phyloP scores from a whole-genome alignment of 768 basidiomycete genomes.

The Lepiota brunneoincarnata region DNA sequence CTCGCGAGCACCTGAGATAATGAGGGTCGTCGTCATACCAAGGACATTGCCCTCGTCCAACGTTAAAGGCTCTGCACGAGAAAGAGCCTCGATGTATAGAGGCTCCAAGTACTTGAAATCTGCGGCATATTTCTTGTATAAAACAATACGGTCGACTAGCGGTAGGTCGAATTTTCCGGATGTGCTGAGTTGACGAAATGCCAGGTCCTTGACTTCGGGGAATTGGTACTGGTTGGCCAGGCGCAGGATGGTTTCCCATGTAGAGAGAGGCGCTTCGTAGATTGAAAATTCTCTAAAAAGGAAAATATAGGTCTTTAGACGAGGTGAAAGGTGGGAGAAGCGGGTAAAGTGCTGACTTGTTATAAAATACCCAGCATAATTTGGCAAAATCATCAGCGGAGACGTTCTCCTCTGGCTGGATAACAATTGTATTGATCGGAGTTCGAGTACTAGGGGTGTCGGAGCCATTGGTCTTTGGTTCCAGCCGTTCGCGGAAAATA shows the following conservation, averaged over 20 bases:
- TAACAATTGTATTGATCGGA: not conserved
- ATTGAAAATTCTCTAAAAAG: constrained; percentile 51
- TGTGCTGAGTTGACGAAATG: constrained; percentile 33
- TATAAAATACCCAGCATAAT: not conserved
- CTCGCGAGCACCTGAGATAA: constrained; percentile 52
- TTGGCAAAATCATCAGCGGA: not conserved
- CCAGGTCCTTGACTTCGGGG: constrained; percentile 51
- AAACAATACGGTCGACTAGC: constrained; percentile 32
- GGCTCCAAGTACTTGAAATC: constrained; percentile 47
- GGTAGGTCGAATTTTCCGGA: not conserved
- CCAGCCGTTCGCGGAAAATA: not conserved
- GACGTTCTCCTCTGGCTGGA: not conserved
- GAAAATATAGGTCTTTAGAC: not conserved
- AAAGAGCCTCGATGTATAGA: constrained; percentile 53
- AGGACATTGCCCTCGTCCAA: constrained; percentile 55
- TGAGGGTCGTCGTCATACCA: constrained; percentile 48
- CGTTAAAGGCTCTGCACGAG: constrained; percentile 47
- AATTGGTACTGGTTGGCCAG: constrained; percentile 61
- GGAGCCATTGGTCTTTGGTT: not conserved
- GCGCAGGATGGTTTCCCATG: constrained; percentile 58
- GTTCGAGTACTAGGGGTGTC: too few species aligned
- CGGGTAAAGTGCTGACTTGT: not conserved
- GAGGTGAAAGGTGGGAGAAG: too few species aligned
- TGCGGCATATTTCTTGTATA: constrained; percentile 53
- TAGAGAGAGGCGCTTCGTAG: constrained; percentile 45